Evolutionary conservation across 768 basidiomycete species (phyloP).

Genomic region (Leccinum uliginosum): DNA sequence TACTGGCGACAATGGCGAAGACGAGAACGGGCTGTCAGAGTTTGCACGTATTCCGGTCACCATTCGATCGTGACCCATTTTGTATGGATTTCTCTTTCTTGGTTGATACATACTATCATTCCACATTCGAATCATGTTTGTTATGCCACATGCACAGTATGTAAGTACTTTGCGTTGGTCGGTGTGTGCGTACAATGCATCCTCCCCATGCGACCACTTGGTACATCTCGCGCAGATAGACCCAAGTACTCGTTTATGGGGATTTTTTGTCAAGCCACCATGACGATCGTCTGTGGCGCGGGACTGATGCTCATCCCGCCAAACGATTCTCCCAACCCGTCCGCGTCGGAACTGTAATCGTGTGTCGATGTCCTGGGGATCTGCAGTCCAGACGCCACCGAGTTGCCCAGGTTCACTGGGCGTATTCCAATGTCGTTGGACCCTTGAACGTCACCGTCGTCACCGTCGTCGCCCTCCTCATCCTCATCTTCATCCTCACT

Average conservation of each 20-base stretch:
- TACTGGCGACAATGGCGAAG: neutral
- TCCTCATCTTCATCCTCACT: conserved; percentile 60
- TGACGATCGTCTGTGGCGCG: conserved; percentile 18
- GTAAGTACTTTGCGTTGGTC: neutral
- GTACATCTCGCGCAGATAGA: neutral
- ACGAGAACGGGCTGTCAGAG: conserved; percentile 6
- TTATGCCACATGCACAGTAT: neutral
- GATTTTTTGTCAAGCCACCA: conserved; percentile 5
- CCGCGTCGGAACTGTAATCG: conserved; percentile 35
- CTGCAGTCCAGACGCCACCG: conserved; percentile 12
- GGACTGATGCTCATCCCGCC: conserved; percentile 87
- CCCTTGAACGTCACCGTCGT: neutral
- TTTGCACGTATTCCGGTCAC: conserved; percentile 18
- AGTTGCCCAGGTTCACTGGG: conserved; percentile 5
- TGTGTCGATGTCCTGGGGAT: conserved; percentile 18
- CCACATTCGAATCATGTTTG: neutral
- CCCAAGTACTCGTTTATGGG: neutral
- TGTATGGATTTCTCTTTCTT: neutral
- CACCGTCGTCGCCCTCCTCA: conserved; percentile 27
- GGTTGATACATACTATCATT: neutral
- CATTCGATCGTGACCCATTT: conserved; percentile 16
- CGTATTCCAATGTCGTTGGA: neutral
- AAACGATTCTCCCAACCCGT: conserved; percentile 61
- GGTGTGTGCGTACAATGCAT: neutral
- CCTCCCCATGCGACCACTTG: neutral